Percentiles rank a stretch among this genome's conserved stretches.
phyloP scores from a whole-genome alignment of 805 yeast species.

The Saccharomyces mikatae region DNA sequence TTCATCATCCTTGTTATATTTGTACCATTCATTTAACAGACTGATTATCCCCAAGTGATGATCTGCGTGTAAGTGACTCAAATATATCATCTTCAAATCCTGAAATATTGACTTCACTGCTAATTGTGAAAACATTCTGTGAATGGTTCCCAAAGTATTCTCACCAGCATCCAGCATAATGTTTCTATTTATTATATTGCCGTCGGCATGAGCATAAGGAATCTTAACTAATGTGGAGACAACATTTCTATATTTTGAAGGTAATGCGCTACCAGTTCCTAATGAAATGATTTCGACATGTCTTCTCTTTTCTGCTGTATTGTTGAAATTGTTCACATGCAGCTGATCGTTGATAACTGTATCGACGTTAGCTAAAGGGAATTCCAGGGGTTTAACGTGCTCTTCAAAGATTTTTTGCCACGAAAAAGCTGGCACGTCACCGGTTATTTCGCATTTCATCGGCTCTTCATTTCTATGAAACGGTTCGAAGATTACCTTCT shows the following conservation, averaged over 20 bases:
- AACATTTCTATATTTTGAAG: constrained; percentile 79
- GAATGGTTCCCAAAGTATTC: constrained; percentile 68
- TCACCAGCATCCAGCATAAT: constrained; percentile 91
- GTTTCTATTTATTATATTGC: constrained; percentile 32
- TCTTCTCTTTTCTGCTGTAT: constrained; percentile 34
- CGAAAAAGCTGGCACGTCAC: constrained; percentile 4
- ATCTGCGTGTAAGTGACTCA: constrained; percentile 94
- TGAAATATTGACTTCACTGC: constrained; percentile 38
- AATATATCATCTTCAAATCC: constrained; percentile 57
- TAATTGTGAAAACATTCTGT: constrained; percentile 49
- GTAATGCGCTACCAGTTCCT: constrained; percentile 92
- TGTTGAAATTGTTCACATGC: constrained; percentile 24
- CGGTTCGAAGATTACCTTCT: constrained; percentile 17
- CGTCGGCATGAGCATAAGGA: constrained; percentile 40
- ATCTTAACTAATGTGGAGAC: constrained; percentile 68
- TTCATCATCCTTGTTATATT: constrained; percentile 33
- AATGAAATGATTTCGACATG: constrained; percentile 64
- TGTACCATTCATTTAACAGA: constrained; percentile 59
- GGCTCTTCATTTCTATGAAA: constrained; percentile 12
- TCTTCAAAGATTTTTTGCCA: constrained; percentile 25
- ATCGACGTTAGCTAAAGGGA: constrained; percentile 18
- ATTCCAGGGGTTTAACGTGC: constrained; percentile 23
- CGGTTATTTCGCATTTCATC: constrained; percentile 4
- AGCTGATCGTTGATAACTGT: constrained; percentile 25
- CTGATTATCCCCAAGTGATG: constrained; percentile 84